Conservation (phyloP, 371 early-diverging fungal genomes). For the Pancytospora philotis region DNA sequence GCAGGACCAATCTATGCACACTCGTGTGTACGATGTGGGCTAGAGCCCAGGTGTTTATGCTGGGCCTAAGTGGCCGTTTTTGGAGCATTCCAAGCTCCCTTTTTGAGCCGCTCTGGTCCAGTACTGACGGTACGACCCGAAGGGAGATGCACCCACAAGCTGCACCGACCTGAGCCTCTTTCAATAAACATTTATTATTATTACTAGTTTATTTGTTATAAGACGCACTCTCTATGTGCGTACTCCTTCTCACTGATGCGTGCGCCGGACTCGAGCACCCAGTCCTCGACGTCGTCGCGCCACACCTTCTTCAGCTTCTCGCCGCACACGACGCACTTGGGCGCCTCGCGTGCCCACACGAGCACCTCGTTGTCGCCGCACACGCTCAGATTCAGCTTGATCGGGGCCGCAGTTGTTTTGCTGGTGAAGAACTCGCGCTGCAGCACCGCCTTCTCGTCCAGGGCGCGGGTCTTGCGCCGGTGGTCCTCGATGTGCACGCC, state of each 20-base stretch:
- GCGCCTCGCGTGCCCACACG: not conserved
- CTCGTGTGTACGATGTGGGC: too few species aligned
- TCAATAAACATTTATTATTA: too few species aligned
- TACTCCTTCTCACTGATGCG: not conserved
- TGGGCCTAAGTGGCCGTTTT: too few species aligned
- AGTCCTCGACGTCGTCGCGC: constrained; percentile 3
- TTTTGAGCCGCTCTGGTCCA: too few species aligned
- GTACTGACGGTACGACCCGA: too few species aligned
- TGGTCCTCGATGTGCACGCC: constrained; percentile 39
- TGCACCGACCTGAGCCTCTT: too few species aligned
- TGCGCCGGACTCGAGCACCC: not conserved
- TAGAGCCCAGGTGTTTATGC: too few species aligned
- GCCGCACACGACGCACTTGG: not conserved
- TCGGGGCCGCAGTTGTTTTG: not conserved
- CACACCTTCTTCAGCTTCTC: constrained; percentile 3
- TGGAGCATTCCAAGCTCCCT: too few species aligned
- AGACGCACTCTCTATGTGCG: constrained; percentile 9
- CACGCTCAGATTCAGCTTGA: not conserved
- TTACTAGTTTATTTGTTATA: constrained; percentile 10
- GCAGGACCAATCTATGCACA: too few species aligned
- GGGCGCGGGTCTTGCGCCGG: constrained; percentile 23
- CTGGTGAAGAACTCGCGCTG: constrained; percentile 36
- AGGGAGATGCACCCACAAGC: too few species aligned
- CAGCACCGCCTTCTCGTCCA: constrained; percentile 17
- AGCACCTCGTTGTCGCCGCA: not conserved